Evolutionary conservation across 1,284 basidiomycete species (phyloP).

Genomic region (Salmacisia buchloeana): DNA sequence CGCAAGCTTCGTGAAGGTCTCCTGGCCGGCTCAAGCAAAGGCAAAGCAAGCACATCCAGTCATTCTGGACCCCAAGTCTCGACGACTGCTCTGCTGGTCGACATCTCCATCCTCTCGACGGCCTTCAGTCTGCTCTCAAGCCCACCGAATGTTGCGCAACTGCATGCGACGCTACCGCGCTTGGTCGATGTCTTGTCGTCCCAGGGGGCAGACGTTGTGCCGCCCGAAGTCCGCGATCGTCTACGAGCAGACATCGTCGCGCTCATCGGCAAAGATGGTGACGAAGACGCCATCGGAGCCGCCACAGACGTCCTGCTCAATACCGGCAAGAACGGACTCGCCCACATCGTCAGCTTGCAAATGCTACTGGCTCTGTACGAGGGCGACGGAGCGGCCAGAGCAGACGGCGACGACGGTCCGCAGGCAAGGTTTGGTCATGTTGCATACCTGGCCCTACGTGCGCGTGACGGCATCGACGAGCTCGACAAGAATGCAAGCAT

Average conservation of each 20-base stretch:
- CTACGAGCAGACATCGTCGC: not conserved
- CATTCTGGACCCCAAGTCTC: not conserved
- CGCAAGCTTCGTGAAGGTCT: constrained; percentile 26
- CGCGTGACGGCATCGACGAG: too few relatives aligned
- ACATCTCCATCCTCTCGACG: not conserved
- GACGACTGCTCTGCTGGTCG: not conserved
- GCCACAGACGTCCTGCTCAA: not conserved
- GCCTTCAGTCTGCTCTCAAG: not conserved
- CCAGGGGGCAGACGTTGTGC: not conserved
- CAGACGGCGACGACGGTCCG: not conserved
- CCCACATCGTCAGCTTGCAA: not conserved
- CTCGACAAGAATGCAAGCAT: not conserved
- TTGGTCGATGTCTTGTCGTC: not conserved
- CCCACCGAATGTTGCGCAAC: not conserved
- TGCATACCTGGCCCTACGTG: not conserved
- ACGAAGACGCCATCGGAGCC: not conserved
- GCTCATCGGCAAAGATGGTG: not conserved
- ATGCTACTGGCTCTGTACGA: not conserved
- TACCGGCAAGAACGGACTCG: not conserved
- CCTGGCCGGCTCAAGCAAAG: constrained; percentile 9
- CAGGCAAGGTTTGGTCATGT: not conserved
- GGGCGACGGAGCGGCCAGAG: not conserved
- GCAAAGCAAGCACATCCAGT: not conserved
- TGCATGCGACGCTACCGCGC: not conserved
- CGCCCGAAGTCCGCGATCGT: not conserved